These are phyloP conservation scores for Caloboletus firmus DNA, from an alignment of 1,284 basidiomycete species.

Conservation along the genomic window DNA sequence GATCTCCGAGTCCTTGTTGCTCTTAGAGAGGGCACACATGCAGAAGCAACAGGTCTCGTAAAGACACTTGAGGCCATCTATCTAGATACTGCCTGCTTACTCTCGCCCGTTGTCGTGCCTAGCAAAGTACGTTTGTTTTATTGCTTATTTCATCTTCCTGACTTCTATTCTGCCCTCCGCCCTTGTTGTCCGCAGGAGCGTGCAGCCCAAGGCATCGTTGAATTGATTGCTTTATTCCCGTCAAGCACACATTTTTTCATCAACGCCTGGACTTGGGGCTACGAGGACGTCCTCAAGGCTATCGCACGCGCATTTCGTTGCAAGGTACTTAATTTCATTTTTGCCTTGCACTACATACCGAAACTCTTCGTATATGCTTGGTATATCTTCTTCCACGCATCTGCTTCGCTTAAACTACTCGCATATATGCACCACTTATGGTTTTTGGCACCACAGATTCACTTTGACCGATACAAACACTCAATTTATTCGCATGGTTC, in stretches of 20 bases:
- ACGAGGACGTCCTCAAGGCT: conserved; percentile 81
- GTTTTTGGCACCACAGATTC: conserved; percentile 56
- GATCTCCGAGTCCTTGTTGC: conserved; percentile 30
- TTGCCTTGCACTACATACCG: neutral
- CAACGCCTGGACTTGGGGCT: conserved; percentile 93
- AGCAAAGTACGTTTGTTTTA: conserved; percentile 55
- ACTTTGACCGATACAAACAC: conserved; percentile 87
- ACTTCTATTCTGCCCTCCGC: neutral
- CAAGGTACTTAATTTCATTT: conserved; percentile 43
- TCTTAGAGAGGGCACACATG: conserved; percentile 27
- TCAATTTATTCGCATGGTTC: conserved; percentile 58
- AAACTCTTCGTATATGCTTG: neutral
- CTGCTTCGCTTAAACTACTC: neutral
- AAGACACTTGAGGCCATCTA: conserved; percentile 78
- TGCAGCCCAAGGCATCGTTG: conserved; percentile 66
- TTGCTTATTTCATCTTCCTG: neutral
- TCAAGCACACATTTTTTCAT: conserved; percentile 77
- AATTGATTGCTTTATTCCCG: conserved; percentile 70
- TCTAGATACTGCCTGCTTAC: conserved; percentile 77
- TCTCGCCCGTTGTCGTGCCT: conserved; percentile 64
- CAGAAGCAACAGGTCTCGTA: conserved; percentile 18
- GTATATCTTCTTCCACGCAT: neutral
- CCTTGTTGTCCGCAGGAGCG: conserved; percentile 46
- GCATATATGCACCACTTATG: conserved; percentile 18
- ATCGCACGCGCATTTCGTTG: conserved; percentile 64